Base-by-base conservation (phyloP, 306 rosid species). In the Trifolium pratense region DNA sequence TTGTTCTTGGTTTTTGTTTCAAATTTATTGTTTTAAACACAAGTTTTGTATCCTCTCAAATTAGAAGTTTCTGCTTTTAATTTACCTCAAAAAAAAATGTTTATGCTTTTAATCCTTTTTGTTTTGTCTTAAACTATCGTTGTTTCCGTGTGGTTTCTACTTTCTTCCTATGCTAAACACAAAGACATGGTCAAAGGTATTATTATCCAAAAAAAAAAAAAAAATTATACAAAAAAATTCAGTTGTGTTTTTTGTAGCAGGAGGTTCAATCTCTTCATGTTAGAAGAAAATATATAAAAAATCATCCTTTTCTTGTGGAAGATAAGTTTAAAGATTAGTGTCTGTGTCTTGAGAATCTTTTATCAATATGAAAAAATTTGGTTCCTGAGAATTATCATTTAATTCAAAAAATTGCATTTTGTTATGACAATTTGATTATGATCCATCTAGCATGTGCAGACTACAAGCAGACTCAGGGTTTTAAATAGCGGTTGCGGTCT, bases 281-380 rank as follows among this genome's bases (percentile, higher is more conserved):
- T 49, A 42, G 16, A 46, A 70, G 60, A 42, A 67, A 34, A 62
- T 68, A 14, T 61, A 58, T 39, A 60, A 1, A 48, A 26, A 21
- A 3, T 36, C 36, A 1, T 16, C 9, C 39, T 59, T 4, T 36
- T 36, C 3, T 7, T 15, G 36, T 53, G 55, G 73, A 59, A 62
- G 23, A 14, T 11, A 34, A 46, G 43, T 37, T 64, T 61, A 1
- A 60, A 52, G 31, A 75, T 17, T 37, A 31, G 34, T 42, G 39
- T 65, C 78, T 37, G 34, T 42, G 39, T 65, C 78, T 37, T 55
- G 11, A 43, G 15, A 66, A 46, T 66, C 62, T 56, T 55, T 20
- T n/a, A 60, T 59, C 31, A 31, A 34, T 59, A 34, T 63, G 15
- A 12, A 53, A 5, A 5, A 15, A 15, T 59, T 59, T 69, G 14